Evolutionary conservation across 2,329 filamentous ascomycete species (phyloP).

Genomic region (Alternaria ethzedia): DNA sequence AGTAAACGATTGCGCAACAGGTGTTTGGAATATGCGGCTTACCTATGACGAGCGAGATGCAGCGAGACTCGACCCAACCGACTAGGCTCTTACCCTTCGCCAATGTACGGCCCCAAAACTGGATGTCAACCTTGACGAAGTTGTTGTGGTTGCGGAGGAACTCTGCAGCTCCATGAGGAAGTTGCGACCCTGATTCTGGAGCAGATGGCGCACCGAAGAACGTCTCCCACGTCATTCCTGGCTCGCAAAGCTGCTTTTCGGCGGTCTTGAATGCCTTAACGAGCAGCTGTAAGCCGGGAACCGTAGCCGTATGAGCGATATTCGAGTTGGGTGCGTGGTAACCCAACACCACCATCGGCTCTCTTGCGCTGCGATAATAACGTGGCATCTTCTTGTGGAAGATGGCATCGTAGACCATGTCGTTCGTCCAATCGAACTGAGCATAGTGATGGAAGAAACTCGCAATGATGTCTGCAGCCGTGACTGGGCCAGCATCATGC

Average conservation of each 20-base stretch:
- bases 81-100: slow-evolving; percentile 63
- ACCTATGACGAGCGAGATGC: slow-evolving; percentile 65
- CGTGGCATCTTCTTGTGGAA: slow-evolving; percentile 52
- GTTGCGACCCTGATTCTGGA: background rate
- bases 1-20: background rate
- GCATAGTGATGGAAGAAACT: slow-evolving; percentile 71
- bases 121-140: slow-evolving; percentile 67
- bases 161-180: slow-evolving; percentile 31
- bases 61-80: slow-evolving; percentile 69
- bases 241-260: slow-evolving; percentile 46
- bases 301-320: slow-evolving; percentile 62
- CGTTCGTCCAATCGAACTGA: slow-evolving; percentile 63
- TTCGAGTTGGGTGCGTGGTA: slow-evolving; percentile 69
- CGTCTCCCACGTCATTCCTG: slow-evolving; percentile 34
- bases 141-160: slow-evolving; percentile 62
- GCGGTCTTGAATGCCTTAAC: slow-evolving; percentile 60
- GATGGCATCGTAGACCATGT: slow-evolving; percentile 65
- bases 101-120: slow-evolving; percentile 69
- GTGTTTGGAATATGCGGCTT: slow-evolving; percentile 30
- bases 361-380: slow-evolving; percentile 63
- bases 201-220: slow-evolving; percentile 24
- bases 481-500: slow-evolving; percentile 40
- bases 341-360: slow-evolving; percentile 68
- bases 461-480: slow-evolving; percentile 59
- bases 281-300: slow-evolving; percentile 60